A percentile compares a stretch with the other conserved stretches of the same genome.
Evolutionary conservation across 352 stramenopile species (phyloP).

Genomic region (Aphanomyces cochlioides): DNA sequence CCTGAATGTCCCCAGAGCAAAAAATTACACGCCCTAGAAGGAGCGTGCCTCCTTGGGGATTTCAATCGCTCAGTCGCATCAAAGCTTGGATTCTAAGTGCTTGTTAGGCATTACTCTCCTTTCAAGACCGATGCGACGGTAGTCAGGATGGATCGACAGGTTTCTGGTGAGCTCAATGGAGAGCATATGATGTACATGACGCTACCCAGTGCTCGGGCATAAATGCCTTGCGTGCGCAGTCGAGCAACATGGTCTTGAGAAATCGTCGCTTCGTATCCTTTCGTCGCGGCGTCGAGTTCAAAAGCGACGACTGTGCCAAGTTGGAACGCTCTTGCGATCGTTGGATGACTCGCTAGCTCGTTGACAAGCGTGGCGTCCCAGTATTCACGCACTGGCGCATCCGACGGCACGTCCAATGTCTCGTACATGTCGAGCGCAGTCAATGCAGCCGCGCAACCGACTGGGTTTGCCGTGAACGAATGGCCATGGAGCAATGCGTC

Average conservation of each 20-base stretch:
- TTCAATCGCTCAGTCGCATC: too few relatives aligned
- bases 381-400: constrained; percentile 43
- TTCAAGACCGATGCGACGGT: not conserved
- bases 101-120: too few relatives aligned
- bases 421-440: constrained; percentile 87
- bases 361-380: constrained; percentile 51
- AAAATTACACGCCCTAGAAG: too few relatives aligned
- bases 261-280: constrained; percentile 65
- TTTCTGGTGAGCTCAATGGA: constrained; percentile 50
- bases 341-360: constrained; percentile 47
- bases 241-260: constrained; percentile 56
- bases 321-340: constrained; percentile 62
- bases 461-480: constrained; percentile 90
- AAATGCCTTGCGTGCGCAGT: constrained; percentile 62
- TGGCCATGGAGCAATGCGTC: constrained; percentile 88
- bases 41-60: too few relatives aligned
- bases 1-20: too few relatives aligned
- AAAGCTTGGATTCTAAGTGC: too few relatives aligned
- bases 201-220: constrained; percentile 75
- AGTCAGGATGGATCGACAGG: constrained; percentile 4
- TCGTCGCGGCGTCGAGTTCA: constrained; percentile 53
- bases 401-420: constrained; percentile 43
- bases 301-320: constrained; percentile 77
- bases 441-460: constrained; percentile 84
- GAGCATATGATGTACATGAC: constrained; percentile 86